These are phyloP conservation scores for Phytopythium oedochilum DNA, from an alignment of 352 stramenopile species.

Conservation along the genomic window DNA sequence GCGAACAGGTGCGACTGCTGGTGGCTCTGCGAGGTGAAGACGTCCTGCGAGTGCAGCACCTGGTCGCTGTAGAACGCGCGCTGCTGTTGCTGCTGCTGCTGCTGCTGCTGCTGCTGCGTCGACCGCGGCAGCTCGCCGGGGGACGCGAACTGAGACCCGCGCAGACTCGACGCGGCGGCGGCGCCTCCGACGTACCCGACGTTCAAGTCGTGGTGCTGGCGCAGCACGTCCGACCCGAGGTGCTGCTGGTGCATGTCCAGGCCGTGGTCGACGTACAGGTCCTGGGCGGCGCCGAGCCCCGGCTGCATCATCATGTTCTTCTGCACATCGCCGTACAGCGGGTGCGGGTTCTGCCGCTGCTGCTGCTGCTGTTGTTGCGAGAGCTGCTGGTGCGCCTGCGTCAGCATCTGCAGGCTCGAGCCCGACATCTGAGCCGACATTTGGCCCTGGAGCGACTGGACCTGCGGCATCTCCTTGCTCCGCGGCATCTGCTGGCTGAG, in stretches of 20 bases:
- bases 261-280: conserved; percentile 37
- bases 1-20: conserved; percentile 39
- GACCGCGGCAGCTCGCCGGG: conserved; percentile 16
- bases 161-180: conserved; percentile 6
- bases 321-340: conserved; percentile 47
- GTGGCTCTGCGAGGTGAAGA: conserved; percentile 41
- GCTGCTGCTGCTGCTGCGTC: conserved; percentile 17
- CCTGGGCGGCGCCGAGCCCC: conserved; percentile 29
- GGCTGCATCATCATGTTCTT: conserved; percentile 47
- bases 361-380: conserved; percentile 30
- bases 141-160: conserved; percentile 16
- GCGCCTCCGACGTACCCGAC: conserved; percentile 4
- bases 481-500: conserved; percentile 22
- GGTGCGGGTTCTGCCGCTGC: conserved; percentile 27
- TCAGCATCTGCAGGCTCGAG: conserved; percentile 35
- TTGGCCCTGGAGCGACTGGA: background rate
- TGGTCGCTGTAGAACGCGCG: conserved; percentile 45
- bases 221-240: conserved; percentile 26
- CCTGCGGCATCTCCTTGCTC: conserved; percentile 16
- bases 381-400: conserved; percentile 32
- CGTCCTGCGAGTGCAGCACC: conserved; percentile 39
- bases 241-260: conserved; percentile 44
- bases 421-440: conserved; percentile 29
- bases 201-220: conserved; percentile 32
- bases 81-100: conserved; percentile 19